Conservation (phyloP, 2,329 filamentous ascomycete genomes). For the Aspergillus viridinutans region DNA sequence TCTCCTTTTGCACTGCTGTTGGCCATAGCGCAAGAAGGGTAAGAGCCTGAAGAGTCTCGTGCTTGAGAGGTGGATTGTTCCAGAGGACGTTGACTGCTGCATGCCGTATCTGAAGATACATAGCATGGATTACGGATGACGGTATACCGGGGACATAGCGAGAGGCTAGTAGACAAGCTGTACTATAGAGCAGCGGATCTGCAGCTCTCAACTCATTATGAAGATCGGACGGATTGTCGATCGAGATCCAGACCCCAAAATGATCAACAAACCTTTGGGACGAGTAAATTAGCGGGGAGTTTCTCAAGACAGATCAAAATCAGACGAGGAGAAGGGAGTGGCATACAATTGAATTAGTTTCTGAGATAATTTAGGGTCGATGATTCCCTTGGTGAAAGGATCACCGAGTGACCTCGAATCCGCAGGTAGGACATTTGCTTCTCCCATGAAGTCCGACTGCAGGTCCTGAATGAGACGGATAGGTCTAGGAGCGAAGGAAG, state of each 20-base stretch:
- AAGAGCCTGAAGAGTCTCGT: constrained; percentile 29
- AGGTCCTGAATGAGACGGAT: constrained; percentile 30
- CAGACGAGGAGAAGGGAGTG: not conserved
- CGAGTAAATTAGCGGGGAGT: not conserved
- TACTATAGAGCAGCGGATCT: constrained; percentile 31
- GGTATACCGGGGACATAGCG: constrained; percentile 31
- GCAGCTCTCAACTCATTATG: constrained; percentile 18
- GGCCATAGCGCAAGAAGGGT: constrained; percentile 31
- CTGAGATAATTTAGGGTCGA: constrained; percentile 28
- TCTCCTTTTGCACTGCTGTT: constrained; percentile 29
- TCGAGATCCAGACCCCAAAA: constrained; percentile 30
- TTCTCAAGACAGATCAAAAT: constrained; percentile 1
- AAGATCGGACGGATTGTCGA: constrained; percentile 26
- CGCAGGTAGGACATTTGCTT: constrained; percentile 18
- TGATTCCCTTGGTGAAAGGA: constrained; percentile 24
- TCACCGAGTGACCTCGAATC: constrained; percentile 23
- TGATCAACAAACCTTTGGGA: constrained; percentile 27
- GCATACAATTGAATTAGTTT: constrained; percentile 31
- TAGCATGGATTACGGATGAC: constrained; percentile 22
- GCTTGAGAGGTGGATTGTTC: constrained; percentile 26
- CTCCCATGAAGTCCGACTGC: constrained; percentile 29
- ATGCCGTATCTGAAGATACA: constrained; percentile 31
- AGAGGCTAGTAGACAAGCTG: constrained; percentile 30
- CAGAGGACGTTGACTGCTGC: constrained; percentile 26
- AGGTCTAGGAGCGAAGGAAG: constrained; percentile 25